Percentiles rank a stretch among this genome's conserved stretches.
Evolutionary conservation across 805 yeast genomes (phyloP).

Genomic region (Saccharomycopsis sp.): DNA sequence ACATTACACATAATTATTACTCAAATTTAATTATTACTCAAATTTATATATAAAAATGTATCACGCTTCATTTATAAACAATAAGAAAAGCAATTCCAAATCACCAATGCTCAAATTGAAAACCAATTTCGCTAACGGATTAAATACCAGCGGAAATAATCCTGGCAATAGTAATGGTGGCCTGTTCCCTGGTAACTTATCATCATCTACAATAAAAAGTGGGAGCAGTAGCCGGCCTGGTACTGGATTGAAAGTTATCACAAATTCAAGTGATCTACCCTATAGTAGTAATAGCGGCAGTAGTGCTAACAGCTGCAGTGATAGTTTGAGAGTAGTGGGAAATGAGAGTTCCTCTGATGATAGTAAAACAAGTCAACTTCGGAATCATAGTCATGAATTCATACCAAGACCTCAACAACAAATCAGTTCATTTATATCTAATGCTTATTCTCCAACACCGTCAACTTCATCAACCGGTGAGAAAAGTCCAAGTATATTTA

Average conservation of each 20-base stretch:
- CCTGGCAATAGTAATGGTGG: background rate
- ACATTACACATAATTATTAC: background rate
- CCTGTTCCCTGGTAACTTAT: too few species aligned
- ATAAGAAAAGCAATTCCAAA: conserved; percentile 2
- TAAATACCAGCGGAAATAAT: background rate
- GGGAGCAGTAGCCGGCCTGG: background rate
- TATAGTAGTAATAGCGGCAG: background rate
- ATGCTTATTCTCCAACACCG: conserved; percentile 21
- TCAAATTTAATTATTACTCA: background rate
- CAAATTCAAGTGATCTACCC: background rate
- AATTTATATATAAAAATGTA: conserved; percentile 3
- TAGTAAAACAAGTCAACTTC: too few species aligned
- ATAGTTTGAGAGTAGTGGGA: background rate
- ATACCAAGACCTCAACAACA: conserved; percentile 2
- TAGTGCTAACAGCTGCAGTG: background rate
- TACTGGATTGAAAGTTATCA: conserved; percentile 2
- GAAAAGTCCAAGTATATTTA: conserved; percentile 21
- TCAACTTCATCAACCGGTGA: conserved; percentile 13
- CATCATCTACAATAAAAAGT: too few species aligned
- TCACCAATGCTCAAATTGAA: conserved; percentile 12
- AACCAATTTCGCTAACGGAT: conserved; percentile 5
- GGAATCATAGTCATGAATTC: too few species aligned
- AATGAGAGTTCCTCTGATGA: background rate
- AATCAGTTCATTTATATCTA: conserved; percentile 18
- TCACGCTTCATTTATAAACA: conserved; percentile 5